These are phyloP conservation scores for Apiospora koreana DNA, from an alignment of 2,329 filamentous ascomycete species.

Conservation along the genomic window DNA sequence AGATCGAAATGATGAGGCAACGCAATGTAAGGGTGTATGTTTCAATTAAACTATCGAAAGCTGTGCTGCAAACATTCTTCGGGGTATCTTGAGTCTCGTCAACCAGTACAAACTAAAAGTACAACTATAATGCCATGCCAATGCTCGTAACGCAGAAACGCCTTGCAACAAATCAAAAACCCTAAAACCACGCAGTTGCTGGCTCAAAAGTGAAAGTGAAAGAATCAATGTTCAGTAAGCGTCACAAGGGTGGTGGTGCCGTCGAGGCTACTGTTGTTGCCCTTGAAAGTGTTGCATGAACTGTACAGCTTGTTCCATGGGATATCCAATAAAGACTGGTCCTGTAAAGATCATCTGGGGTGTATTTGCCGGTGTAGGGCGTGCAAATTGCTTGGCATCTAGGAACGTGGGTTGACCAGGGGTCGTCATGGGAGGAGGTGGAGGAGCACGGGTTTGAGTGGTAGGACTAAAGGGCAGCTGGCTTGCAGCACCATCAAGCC, in stretches of 20 bases:
- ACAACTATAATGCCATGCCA: background rate
- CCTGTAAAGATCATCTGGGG: constrained; percentile 87
- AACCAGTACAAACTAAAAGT: background rate
- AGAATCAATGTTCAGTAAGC: background rate
- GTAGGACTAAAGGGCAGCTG: constrained; percentile 15
- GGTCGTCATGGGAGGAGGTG: constrained; percentile 25
- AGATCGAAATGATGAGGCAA: background rate
- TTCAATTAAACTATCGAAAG: background rate
- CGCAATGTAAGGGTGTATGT: no score
- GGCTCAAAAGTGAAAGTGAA: background rate
- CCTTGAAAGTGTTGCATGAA: constrained; percentile 64
- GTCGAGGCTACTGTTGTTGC: constrained; percentile 1
- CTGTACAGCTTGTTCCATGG: constrained; percentile 76
- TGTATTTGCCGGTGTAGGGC: constrained; percentile 30
- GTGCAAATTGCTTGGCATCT: constrained; percentile 39
- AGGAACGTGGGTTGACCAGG: constrained; percentile 54
- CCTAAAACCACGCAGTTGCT: background rate
- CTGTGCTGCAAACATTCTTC: background rate
- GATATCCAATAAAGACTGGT: constrained; percentile 91
- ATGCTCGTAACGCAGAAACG: background rate
- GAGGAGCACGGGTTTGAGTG: constrained; percentile 22
- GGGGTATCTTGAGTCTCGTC: constrained; percentile 4
- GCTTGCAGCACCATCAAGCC: constrained; percentile 21
- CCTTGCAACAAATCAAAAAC: background rate
- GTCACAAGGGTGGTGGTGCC: background rate